These are phyloP conservation scores for Nepenthes gracilis DNA, from an alignment of 148 eudicot species.

Conservation along the genomic window DNA sequence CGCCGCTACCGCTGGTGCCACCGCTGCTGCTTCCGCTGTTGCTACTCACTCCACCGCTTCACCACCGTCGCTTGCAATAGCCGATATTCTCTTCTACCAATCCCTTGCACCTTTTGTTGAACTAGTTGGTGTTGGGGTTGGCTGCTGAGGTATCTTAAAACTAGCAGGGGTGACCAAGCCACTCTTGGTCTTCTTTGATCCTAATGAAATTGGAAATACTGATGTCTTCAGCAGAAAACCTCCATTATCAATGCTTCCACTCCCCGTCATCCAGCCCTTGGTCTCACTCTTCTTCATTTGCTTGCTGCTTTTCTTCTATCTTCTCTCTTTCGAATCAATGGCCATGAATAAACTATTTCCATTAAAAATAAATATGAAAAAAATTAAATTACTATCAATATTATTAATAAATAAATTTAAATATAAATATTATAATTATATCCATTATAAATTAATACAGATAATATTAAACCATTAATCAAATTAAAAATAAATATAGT, in stretches of 20 bases:
- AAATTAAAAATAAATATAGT: too few relatives aligned
- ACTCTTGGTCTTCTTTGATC: slow-evolving; percentile 29
- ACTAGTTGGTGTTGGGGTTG: slow-evolving; percentile 4
- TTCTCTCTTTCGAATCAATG: slow-evolving; percentile 4
- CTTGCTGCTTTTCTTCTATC: slow-evolving; percentile 21
- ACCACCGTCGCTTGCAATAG: slow-evolving; percentile 33
- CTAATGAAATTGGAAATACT: slow-evolving; percentile 41
- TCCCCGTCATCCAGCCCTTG: slow-evolving; percentile 37
- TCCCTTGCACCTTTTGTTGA: slow-evolving; percentile 21
- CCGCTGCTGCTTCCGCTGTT: not conserved
- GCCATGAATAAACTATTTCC: not conserved
- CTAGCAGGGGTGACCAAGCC: slow-evolving; percentile 11
- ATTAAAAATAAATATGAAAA: too few relatives aligned
- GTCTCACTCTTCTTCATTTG: slow-evolving; percentile 31
- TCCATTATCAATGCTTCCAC: slow-evolving; percentile 32
- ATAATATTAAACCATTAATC: too few relatives aligned
- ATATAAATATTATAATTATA: too few relatives aligned
- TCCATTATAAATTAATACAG: too few relatives aligned
- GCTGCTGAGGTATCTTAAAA: slow-evolving; percentile 31
- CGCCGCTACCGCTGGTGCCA: slow-evolving; percentile 17
- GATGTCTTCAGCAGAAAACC: slow-evolving; percentile 51
- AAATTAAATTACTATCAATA: too few relatives aligned
- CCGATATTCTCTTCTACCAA: slow-evolving; percentile 62
- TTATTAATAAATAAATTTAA: too few relatives aligned
- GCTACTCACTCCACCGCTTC: slow-evolving; percentile 22